Percentiles rank a stretch among this genome's conserved stretches.
Evolutionary conservation across 495 filamentous ascomycete species (phyloP).

Genomic region (Neurospora terricola): DNA sequence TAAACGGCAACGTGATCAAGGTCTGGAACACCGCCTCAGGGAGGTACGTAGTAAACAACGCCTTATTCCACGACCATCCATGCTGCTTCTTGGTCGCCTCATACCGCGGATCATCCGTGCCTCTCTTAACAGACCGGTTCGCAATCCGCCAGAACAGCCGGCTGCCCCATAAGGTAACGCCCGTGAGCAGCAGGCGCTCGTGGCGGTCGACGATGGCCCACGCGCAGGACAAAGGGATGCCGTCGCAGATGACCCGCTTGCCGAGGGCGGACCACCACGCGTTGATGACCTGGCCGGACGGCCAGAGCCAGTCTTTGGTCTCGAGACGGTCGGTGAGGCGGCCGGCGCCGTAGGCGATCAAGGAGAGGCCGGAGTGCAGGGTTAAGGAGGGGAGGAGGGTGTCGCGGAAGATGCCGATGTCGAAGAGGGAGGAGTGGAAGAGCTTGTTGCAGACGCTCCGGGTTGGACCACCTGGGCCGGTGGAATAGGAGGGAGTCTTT

Average conservation of each 20-base stretch:
- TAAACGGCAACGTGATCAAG: slow-evolving; percentile 46
- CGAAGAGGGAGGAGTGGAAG: slow-evolving; percentile 27
- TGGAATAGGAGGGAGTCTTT: neutral
- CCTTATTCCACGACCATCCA: slow-evolving; percentile 40
- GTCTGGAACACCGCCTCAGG: slow-evolving; percentile 43
- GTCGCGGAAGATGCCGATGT: slow-evolving; percentile 39
- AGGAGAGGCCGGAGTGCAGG: slow-evolving; percentile 33
- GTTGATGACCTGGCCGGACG: slow-evolving; percentile 41
- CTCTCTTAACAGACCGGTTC: slow-evolving; percentile 28
- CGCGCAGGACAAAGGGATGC: slow-evolving; percentile 29
- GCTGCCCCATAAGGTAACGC: slow-evolving; percentile 45
- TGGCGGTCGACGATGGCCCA: slow-evolving; percentile 37
- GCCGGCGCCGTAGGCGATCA: slow-evolving; percentile 38
- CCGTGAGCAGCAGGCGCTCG: slow-evolving; percentile 40
- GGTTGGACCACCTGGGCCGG: neutral
- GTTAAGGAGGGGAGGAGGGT: slow-evolving; percentile 41
- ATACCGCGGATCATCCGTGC: slow-evolving; percentile 45
- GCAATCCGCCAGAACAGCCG: slow-evolving; percentile 44
- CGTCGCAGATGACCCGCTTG: slow-evolving; percentile 26
- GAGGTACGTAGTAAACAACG: slow-evolving; percentile 38
- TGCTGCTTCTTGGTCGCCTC: slow-evolving; percentile 36
- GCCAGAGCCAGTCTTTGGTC: slow-evolving; percentile 50
- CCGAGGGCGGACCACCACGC: slow-evolving; percentile 51
- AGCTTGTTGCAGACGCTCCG: neutral
- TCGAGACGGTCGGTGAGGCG: slow-evolving; percentile 41